These are phyloP conservation scores for Colletotrichum caudatum DNA, from an alignment of 2,329 filamentous ascomycete species.

Conservation along the genomic window DNA sequence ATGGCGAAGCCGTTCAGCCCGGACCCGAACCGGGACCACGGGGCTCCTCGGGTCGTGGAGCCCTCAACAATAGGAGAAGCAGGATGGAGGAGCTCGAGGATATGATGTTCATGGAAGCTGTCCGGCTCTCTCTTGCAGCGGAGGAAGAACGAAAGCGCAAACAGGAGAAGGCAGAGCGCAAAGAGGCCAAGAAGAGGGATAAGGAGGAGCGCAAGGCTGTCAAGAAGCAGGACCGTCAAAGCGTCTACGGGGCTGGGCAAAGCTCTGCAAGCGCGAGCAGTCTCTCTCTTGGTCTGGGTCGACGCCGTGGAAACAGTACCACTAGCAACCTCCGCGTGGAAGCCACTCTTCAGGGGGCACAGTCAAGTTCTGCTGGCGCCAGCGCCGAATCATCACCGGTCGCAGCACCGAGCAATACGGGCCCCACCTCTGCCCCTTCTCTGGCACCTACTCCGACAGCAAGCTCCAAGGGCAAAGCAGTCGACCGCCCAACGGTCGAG, in stretches of 20 bases:
- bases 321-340: slow-evolving; percentile 71
- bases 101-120: slow-evolving; percentile 98
- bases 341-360: slow-evolving; percentile 61
- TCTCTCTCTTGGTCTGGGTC: slow-evolving; percentile 70
- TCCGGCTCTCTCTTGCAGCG: slow-evolving; percentile 87
- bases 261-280: slow-evolving; percentile 72
- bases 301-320: slow-evolving; percentile 69
- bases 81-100: slow-evolving; percentile 92
- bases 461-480: slow-evolving; percentile 74
- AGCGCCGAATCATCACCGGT: slow-evolving; percentile 45
- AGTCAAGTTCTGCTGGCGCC: slow-evolving; percentile 28
- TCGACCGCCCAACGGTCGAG: slow-evolving; percentile 64
- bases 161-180: slow-evolving; percentile 82
- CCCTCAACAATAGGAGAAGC: slow-evolving; percentile 51
- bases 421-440: slow-evolving; percentile 3
- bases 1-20: slow-evolving; percentile 45
- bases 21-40: slow-evolving; percentile 52
- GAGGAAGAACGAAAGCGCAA: slow-evolving; percentile 94
- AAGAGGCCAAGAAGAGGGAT: slow-evolving; percentile 86
- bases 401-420: slow-evolving; percentile 50
- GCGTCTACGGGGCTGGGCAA: slow-evolving; percentile 55
- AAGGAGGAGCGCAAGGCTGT: slow-evolving; percentile 86
- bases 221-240: slow-evolving; percentile 67
- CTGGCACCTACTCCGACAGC: slow-evolving; percentile 50
- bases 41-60: slow-evolving; percentile 47